phyloP scores from a whole-genome alignment of 2,329 filamentous ascomycete species.

The Pseudocercospora eumusae region DNA sequence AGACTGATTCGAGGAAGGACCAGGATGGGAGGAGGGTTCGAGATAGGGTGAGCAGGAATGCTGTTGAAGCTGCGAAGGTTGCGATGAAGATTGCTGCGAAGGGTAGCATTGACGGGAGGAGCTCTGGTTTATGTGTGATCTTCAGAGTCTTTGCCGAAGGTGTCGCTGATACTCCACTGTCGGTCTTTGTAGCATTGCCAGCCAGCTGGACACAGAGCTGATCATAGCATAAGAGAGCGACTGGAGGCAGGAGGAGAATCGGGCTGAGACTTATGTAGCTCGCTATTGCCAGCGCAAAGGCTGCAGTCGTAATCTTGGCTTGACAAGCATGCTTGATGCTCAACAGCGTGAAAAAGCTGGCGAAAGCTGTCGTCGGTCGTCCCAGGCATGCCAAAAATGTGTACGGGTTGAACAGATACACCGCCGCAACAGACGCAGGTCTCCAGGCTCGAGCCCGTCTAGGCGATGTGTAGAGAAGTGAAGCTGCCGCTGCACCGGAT shows the following conservation, averaged over 20 bases:
- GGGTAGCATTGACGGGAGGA: slow-evolving; percentile 26
- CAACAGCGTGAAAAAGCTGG: slow-evolving; percentile 81
- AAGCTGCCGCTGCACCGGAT: slow-evolving; percentile 74
- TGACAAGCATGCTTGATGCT: slow-evolving; percentile 78
- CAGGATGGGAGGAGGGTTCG: slow-evolving; percentile 75
- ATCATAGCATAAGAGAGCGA: slow-evolving; percentile 79
- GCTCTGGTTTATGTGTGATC: slow-evolving; percentile 26
- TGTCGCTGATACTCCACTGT: slow-evolving; percentile 11
- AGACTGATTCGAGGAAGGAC: slow-evolving; percentile 86
- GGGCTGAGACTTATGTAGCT: slow-evolving; percentile 93
- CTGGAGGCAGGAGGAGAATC: slow-evolving; percentile 77
- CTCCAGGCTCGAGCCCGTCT: slow-evolving; percentile 74
- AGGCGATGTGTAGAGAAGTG: slow-evolving; percentile 74
- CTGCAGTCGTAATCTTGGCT: slow-evolving; percentile 70
- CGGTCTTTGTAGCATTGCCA: slow-evolving; percentile 13
- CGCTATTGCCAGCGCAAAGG: slow-evolving; percentile 83
- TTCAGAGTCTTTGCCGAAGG: slow-evolving; percentile 18
- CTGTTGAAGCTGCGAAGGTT: slow-evolving; percentile 58
- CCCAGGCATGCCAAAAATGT: slow-evolving; percentile 88
- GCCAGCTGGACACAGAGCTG: slow-evolving; percentile 26
- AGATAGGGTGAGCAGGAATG: slow-evolving; percentile 68
- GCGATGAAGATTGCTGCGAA: slow-evolving; percentile 55
- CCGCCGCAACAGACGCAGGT: slow-evolving; percentile 73
- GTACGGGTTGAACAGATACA: slow-evolving; percentile 92
- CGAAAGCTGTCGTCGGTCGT: slow-evolving; percentile 84